Evolutionary conservation across 495 filamentous ascomycete genomes (phyloP).

Genomic region (Tuber umbilicatum): DNA sequence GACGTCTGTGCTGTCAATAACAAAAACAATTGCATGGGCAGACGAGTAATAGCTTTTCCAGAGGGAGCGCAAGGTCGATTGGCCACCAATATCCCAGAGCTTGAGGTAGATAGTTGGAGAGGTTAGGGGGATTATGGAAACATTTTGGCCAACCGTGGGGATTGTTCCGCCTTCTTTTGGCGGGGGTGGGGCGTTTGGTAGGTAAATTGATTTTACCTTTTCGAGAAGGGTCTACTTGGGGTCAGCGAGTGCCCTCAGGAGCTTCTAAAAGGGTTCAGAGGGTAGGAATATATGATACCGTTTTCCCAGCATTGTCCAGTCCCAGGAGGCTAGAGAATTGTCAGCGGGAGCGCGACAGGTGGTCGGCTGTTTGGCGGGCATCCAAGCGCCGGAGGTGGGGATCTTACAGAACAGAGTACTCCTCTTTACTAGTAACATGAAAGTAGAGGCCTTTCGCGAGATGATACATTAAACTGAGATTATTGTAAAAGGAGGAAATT

Average conservation of each 20-base stretch:
- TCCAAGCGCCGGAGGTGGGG: neutral
- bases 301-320: conserved; percentile 97
- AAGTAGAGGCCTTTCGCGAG: conserved; percentile 90
- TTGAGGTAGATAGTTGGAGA: conserved; percentile 93
- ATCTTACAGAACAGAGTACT: conserved; percentile 78
- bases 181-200: conserved; percentile 54
- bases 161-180: conserved; percentile 67
- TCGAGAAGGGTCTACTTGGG: conserved; percentile 70
- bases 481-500: conserved; percentile 2
- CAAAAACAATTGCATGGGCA: conserved; percentile 94
- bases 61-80: conserved; percentile 76
- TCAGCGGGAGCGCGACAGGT: conserved; percentile 12
- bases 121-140: conserved; percentile 74
- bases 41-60: conserved; percentile 94
- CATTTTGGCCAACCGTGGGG: conserved; percentile 95
- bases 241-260: conserved; percentile 4
- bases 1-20: conserved; percentile 88
- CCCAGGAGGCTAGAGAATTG: conserved; percentile 60
- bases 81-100: conserved; percentile 97
- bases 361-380: conserved; percentile 12
- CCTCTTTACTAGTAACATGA: conserved; percentile 92
- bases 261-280: neutral
- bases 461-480: conserved; percentile 68
- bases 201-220: conserved; percentile 83
- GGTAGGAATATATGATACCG: conserved; percentile 40